phyloP scores from a whole-genome alignment of 306 rosid species.

The Sindora glabra region DNA sequence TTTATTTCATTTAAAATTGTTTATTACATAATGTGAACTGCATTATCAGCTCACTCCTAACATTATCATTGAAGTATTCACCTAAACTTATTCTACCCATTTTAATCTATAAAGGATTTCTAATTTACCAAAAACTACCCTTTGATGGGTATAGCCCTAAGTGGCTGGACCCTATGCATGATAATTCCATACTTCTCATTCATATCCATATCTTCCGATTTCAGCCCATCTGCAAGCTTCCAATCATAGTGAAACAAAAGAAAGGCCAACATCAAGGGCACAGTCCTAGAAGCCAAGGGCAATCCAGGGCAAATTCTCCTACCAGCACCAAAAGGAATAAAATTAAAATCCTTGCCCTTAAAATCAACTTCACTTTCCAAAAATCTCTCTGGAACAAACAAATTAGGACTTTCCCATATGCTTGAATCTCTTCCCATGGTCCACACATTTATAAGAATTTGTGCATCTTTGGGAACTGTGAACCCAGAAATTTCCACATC shows the following conservation, averaged over 20 bases:
- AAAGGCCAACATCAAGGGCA: slow-evolving; percentile 6
- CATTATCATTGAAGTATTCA: no score
- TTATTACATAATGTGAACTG: no score
- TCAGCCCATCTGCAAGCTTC: not conserved
- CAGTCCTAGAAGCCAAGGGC: not conserved
- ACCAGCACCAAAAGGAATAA: slow-evolving; percentile 14
- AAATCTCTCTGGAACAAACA: slow-evolving; percentile 11
- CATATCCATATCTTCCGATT: not conserved
- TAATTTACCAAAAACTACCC: not conserved
- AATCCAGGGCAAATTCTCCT: slow-evolving; percentile 17
- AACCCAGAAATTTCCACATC: not conserved
- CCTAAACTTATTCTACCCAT: no score
- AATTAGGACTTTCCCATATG: not conserved
- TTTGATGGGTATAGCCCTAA: not conserved
- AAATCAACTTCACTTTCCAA: not conserved
- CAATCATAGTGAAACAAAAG: not conserved
- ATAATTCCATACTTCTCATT: not conserved
- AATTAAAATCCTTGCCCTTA: not conserved
- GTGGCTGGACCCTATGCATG: not conserved
- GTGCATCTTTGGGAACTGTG: not conserved
- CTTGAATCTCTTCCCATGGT: slow-evolving; percentile 4
- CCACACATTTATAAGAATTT: slow-evolving; percentile 5
- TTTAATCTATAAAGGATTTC: not conserved
- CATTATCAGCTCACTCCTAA: no score
- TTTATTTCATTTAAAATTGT: no score